Conservation (phyloP, 1,139 yeast genomes). For the Diutina ranongensis region DNA sequence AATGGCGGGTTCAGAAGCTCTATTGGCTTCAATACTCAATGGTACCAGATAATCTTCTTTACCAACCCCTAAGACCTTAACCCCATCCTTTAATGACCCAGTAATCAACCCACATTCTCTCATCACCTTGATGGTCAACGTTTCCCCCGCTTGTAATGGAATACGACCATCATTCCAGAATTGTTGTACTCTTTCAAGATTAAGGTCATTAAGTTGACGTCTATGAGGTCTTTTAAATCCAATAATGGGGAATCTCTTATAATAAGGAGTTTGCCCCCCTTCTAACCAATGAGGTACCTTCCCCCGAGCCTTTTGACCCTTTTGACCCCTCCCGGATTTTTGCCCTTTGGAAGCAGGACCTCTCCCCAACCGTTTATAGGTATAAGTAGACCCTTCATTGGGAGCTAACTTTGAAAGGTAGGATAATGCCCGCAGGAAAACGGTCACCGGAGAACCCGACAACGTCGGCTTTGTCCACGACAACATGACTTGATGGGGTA, state of each 20-base stretch:
- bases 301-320: conserved; percentile 96
- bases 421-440: conserved; percentile 10
- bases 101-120: conserved; percentile 61
- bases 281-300: conserved; percentile 89
- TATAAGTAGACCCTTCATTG: conserved; percentile 27
- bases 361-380: conserved; percentile 76
- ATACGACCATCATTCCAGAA: conserved; percentile 62
- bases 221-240: conserved; percentile 65
- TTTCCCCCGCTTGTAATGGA: conserved; percentile 49
- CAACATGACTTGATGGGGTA: neutral
- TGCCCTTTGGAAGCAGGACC: conserved; percentile 93
- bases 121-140: conserved; percentile 53
- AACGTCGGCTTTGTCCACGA: neutral
- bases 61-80: conserved; percentile 69
- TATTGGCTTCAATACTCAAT: conserved; percentile 67
- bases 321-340: conserved; percentile 95
- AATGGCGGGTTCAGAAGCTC: conserved; percentile 70
- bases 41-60: conserved; percentile 44
- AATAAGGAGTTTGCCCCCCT: conserved; percentile 98
- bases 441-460: neutral
- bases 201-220: conserved; percentile 38
- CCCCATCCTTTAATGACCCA: conserved; percentile 68
- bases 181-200: conserved; percentile 46
- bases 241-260: conserved; percentile 77
- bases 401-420: conserved; percentile 29